Base-by-base conservation (phyloP, 2,329 filamentous ascomycete species). In the Sclerotinia subarctica region DNA sequence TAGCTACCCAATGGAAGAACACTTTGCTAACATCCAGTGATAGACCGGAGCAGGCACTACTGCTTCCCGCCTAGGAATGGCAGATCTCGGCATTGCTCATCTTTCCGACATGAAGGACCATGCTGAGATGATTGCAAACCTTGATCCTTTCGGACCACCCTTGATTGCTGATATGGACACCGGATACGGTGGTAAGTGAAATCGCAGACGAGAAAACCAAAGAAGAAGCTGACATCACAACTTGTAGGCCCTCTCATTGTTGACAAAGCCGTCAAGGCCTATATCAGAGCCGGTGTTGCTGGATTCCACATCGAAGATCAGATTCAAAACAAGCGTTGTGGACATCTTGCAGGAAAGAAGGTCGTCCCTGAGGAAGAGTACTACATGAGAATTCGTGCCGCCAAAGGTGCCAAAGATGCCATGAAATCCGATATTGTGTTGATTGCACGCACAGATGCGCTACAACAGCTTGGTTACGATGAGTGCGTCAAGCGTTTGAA, bases 231-330 rank as follows among this genome's bases (percentile, higher is more conserved):
- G 32, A 59, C 17, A 24, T n/a, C 49, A 17, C 24, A 51, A 26
- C 19, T 15, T 65, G 21, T 13, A 67, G 64, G 64, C 11, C 69
- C 70, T 24, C 68, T 71, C 29, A 83, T 82, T 78, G 81, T 88
- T 53, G 81, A 82, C 1, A 81, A 84, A 35, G 85, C 85, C 3
- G 80, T 85, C 10, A 76, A 79, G n/a, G 77, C 81, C 56, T 88
- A 88, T 77, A 81, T 81, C 64, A 79, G 80, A 26, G 79, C 82
- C 4, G 86, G 86, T n/a, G 82, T 89, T 6, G 86, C 86, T 0
- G 86, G 80, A 0, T 77, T 88, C 24, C 86, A 89, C 73, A 82
- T 89, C 69, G 86, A 89, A 75, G 86, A 88, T 76, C 86, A 90
- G 77, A 80, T 89, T 42, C 79, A 83, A 59, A 84, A 83, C 65